A percentile compares a stretch with the other conserved stretches of the same genome.
Evolutionary conservation across 306 rosid species (phyloP).

Genomic region (Pterocarpus macrocarpus): DNA sequence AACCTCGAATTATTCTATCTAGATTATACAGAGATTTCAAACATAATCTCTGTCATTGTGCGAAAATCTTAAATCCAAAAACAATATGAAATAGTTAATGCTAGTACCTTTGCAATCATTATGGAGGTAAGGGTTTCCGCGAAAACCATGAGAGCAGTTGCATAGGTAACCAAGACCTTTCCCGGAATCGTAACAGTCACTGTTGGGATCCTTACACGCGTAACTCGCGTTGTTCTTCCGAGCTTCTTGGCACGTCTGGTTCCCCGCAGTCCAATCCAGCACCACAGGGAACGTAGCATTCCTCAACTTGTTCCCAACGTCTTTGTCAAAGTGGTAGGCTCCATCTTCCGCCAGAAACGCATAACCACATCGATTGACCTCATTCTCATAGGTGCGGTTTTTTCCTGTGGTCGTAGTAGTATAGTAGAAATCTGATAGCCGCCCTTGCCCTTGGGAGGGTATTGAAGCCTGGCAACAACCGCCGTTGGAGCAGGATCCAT

Average conservation of each 20-base stretch:
- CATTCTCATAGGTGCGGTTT: background rate
- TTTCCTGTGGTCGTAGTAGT: too few species aligned
- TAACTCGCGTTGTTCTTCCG: background rate
- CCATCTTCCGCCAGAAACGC: background rate
- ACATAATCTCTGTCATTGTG: too few species aligned
- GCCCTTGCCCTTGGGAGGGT: background rate
- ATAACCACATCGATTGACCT: slow-evolving; percentile 43
- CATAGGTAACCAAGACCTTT: slow-evolving; percentile 44
- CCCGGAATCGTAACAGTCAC: slow-evolving; percentile 13
- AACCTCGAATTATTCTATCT: too few species aligned
- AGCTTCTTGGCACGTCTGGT: slow-evolving; percentile 30
- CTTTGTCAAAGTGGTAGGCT: background rate
- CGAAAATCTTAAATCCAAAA: too few species aligned
- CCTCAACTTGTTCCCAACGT: background rate
- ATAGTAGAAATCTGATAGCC: background rate
- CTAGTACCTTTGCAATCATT: background rate
- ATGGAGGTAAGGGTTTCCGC: slow-evolving; percentile 26
- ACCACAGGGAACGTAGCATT: background rate
- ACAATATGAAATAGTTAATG: too few species aligned
- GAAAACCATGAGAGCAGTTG: slow-evolving; percentile 17
- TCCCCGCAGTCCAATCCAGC: slow-evolving; percentile 50
- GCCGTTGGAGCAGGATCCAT: slow-evolving; percentile 31
- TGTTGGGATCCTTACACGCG: slow-evolving; percentile 34
- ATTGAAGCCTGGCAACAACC: slow-evolving; percentile 50
- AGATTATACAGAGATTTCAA: too few species aligned